A percentile compares a stretch with the other conserved stretches of the same genome.
phyloP scores from a whole-genome alignment of 257 asterid genomes.

The Osmanthus fragrans region DNA sequence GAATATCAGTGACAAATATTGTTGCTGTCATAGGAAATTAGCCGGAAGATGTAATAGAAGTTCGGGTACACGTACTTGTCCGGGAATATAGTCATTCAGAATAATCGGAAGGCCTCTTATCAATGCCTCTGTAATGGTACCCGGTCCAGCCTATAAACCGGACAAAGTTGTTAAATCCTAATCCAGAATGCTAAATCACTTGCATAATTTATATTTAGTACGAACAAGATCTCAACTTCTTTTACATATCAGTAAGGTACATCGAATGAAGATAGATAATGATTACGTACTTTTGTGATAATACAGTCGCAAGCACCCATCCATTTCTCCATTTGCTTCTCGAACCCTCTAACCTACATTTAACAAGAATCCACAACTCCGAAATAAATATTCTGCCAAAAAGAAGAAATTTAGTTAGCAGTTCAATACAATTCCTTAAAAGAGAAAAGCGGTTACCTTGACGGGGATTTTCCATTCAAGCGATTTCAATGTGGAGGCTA shows the following conservation, averaged over 20 bases:
- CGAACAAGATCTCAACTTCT: background rate
- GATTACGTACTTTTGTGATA: constrained; percentile 69
- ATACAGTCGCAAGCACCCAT: constrained; percentile 97
- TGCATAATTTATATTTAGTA: background rate
- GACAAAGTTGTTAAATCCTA: background rate
- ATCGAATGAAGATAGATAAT: background rate
- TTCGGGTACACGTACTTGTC: constrained; percentile 59
- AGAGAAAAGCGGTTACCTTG: constrained; percentile 44
- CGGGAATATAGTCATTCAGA: constrained; percentile 92
- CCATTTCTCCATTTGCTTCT: constrained; percentile 94
- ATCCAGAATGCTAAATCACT: background rate
- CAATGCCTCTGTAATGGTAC: constrained; percentile 95
- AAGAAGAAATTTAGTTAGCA: background rate
- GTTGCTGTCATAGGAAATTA: background rate
- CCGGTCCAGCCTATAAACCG: constrained; percentile 85
- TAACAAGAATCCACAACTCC: constrained; percentile 3
- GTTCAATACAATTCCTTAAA: background rate
- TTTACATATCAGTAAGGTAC: background rate
- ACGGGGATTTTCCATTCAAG: constrained; percentile 90
- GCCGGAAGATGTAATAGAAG: background rate
- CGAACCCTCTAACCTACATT: constrained; percentile 77
- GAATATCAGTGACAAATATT: background rate
- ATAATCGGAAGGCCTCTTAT: constrained; percentile 94
- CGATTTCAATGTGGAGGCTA: constrained; percentile 59
- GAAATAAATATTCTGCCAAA: background rate